Evolutionary conservation across 768 basidiomycete species (phyloP).

Genomic region (Fomitopsis serialis): DNA sequence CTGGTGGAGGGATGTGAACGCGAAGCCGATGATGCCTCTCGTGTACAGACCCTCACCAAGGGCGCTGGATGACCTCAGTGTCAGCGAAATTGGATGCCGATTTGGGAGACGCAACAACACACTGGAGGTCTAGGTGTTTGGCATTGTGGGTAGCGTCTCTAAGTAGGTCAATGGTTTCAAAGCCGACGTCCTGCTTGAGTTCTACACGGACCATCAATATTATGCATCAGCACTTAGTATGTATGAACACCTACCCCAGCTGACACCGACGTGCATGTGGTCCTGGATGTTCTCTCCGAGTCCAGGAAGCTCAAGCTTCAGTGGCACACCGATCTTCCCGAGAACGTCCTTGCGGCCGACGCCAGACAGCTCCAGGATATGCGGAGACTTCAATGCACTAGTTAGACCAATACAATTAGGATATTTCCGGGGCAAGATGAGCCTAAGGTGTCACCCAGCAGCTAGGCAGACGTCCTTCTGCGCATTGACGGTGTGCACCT

Average conservation of each 20-base stretch:
- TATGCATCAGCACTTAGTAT: background rate
- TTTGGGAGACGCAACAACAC: conserved; percentile 5
- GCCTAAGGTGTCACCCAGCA: conserved; percentile 7
- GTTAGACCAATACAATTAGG: background rate
- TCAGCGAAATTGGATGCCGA: background rate
- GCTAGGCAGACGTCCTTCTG: conserved; percentile 42
- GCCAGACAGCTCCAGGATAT: conserved; percentile 55
- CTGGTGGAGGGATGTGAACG: conserved; percentile 16
- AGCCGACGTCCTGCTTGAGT: conserved; percentile 22
- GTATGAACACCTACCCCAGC: conserved; percentile 22
- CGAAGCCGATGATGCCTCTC: conserved; percentile 21
- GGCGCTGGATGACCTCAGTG: conserved; percentile 13
- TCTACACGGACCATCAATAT: conserved; percentile 15
- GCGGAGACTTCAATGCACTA: conserved; percentile 23
- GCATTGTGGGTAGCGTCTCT: conserved; percentile 21
- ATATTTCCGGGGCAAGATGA: background rate
- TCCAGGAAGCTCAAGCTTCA: conserved; percentile 35
- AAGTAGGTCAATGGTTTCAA: conserved; percentile 26
- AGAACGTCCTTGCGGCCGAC: conserved; percentile 42
- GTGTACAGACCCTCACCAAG: conserved; percentile 22
- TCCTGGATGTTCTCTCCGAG: conserved; percentile 56
- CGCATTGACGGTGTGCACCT: conserved; percentile 31
- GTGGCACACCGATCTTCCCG: conserved; percentile 31
- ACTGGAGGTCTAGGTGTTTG: conserved; percentile 30
- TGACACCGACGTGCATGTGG: conserved; percentile 27